phyloP scores from a whole-genome alignment of 2,329 filamentous ascomycete genomes.

The Aspergillus awamori region DNA sequence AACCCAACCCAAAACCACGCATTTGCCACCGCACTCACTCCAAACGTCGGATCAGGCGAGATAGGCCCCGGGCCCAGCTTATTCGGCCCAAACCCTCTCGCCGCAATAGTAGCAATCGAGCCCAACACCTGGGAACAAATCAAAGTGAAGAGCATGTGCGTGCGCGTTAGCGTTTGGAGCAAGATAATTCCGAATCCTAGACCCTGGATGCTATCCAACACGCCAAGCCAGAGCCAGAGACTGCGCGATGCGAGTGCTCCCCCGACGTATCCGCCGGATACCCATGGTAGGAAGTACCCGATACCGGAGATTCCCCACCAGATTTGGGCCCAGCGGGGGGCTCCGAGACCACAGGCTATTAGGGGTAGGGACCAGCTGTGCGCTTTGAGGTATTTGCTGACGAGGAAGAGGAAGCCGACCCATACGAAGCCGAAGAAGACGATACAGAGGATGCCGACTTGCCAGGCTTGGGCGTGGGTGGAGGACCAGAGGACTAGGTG shows the following conservation, averaged over 20 bases:
- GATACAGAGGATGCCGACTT: slow-evolving; percentile 56
- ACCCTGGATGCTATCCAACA: slow-evolving; percentile 65
- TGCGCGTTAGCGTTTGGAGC: slow-evolving; percentile 63
- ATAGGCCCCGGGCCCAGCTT: slow-evolving; percentile 61
- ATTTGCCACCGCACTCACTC: slow-evolving; percentile 48
- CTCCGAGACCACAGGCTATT: slow-evolving; percentile 65
- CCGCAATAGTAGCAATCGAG: slow-evolving; percentile 62
- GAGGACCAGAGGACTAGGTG: slow-evolving; percentile 56
- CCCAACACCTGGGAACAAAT: slow-evolving; percentile 63
- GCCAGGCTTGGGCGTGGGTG: slow-evolving; percentile 59
- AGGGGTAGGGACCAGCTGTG: slow-evolving; percentile 70
- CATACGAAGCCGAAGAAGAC: slow-evolving; percentile 58
- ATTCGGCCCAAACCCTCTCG: slow-evolving; percentile 62
- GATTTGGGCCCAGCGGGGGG: slow-evolving; percentile 68
- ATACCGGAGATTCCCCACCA: slow-evolving; percentile 64
- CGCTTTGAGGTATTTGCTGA: slow-evolving; percentile 57
- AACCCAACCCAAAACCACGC: slow-evolving; percentile 64
- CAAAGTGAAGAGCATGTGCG: slow-evolving; percentile 65
- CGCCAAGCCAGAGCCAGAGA: slow-evolving; percentile 68
- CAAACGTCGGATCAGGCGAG: slow-evolving; percentile 62
- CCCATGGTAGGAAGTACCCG: slow-evolving; percentile 65
- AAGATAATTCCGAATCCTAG: slow-evolving; percentile 69
- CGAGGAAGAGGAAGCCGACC: slow-evolving; percentile 48
- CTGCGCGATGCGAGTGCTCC: slow-evolving; percentile 59
- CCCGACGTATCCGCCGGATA: slow-evolving; percentile 51